Percentiles rank a stretch among this genome's conserved stretches.
Evolutionary conservation across 768 basidiomycete genomes (phyloP).

Genomic region (Calocybe gangraenosa): DNA sequence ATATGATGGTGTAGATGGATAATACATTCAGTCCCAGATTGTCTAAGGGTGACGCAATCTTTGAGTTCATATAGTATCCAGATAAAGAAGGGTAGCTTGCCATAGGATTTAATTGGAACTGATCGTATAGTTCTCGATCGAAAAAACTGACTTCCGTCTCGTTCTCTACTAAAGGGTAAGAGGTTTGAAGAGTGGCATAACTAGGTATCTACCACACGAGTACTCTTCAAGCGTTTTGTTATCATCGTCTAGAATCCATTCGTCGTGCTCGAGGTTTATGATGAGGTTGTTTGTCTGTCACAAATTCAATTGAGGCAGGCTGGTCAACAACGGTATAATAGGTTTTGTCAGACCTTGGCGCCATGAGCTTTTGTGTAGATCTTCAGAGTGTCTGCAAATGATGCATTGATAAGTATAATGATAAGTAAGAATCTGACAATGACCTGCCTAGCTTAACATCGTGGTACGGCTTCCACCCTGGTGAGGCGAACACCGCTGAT

Average conservation of each 20-base stretch:
- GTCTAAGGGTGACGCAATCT: slow-evolving; percentile 34
- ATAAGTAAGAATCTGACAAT: slow-evolving; percentile 1
- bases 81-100: slow-evolving; percentile 33
- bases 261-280: slow-evolving; percentile 95
- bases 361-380: slow-evolving; percentile 94
- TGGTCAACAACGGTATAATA: background rate
- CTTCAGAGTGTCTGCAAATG: slow-evolving; percentile 78
- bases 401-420: slow-evolving; percentile 4
- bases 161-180: slow-evolving; percentile 57
- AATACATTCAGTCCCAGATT: slow-evolving; percentile 37
- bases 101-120: slow-evolving; percentile 81
- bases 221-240: slow-evolving; percentile 56
- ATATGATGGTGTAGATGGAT: slow-evolving; percentile 12
- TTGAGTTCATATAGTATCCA: background rate
- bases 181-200: background rate
- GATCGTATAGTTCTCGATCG: slow-evolving; percentile 68
- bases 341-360: slow-evolving; percentile 62
- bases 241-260: slow-evolving; percentile 82
- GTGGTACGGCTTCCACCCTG: slow-evolving; percentile 89
- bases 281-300: slow-evolving; percentile 93
- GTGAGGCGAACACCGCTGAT: slow-evolving; percentile 64
- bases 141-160: slow-evolving; percentile 96
- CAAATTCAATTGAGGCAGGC: background rate
- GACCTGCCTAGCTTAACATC: slow-evolving; percentile 61
- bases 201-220: slow-evolving; percentile 72